phyloP scores from a whole-genome alignment of 1,284 basidiomycete species.

The Trichosporon sp. region DNA sequence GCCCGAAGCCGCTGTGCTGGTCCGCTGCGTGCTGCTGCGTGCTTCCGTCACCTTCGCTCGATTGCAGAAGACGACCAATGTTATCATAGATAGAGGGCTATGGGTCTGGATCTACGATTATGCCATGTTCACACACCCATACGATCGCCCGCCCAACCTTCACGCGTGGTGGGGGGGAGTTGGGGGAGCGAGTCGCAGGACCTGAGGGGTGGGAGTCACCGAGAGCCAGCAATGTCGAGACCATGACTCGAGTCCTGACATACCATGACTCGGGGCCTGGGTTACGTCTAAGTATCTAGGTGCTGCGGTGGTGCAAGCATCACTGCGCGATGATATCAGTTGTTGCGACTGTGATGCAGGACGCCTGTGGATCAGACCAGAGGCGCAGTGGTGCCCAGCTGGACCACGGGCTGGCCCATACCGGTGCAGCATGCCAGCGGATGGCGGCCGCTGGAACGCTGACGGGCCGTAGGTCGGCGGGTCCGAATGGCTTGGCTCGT shows the following conservation, averaged over 20 bases:
- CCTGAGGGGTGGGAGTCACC: neutral
- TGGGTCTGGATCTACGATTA: slow-evolving; percentile 6
- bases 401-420: neutral
- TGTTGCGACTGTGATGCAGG: neutral
- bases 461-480: neutral
- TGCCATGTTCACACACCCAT: slow-evolving; percentile 10
- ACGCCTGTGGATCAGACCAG: neutral
- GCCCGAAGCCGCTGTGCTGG: neutral
- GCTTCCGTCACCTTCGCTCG: neutral
- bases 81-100: neutral
- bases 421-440: neutral
- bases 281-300: too few relatives aligned
- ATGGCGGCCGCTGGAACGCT: neutral
- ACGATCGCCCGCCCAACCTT: neutral
- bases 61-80: slow-evolving; percentile 3
- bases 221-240: neutral
- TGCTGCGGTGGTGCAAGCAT: neutral
- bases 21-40: neutral
- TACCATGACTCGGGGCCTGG: neutral
- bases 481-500: neutral
- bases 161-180: neutral
- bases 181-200: neutral
- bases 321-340: slow-evolving; percentile 2
- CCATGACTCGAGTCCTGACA: neutral
- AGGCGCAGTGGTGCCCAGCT: too few relatives aligned